phyloP scores from a whole-genome alignment of 176 grass and related monocot genomes.

The Triticum monococcum region DNA sequence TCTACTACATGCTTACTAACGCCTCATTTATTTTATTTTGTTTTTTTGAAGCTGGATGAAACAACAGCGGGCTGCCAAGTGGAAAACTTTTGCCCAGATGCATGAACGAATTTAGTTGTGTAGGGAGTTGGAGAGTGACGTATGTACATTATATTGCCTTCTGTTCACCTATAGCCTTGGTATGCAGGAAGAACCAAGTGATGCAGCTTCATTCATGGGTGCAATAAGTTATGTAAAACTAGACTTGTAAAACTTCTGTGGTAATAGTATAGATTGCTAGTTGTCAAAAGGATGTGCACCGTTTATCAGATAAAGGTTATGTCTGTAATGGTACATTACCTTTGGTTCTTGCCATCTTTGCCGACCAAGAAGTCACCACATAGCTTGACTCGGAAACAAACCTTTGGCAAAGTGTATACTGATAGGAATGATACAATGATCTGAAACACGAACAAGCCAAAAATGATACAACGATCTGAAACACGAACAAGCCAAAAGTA shows the following conservation, averaged over 20 bases:
- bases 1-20: constrained; percentile 20
- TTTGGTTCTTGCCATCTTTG: constrained; percentile 29
- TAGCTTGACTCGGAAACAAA: constrained; percentile 10
- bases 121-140: constrained; percentile 25
- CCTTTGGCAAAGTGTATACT: background rate
- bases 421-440: background rate
- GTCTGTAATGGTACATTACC: constrained; percentile 24
- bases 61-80: constrained; percentile 72
- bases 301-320: constrained; percentile 30
- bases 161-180: constrained; percentile 40
- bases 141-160: constrained; percentile 61
- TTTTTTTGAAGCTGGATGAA: constrained; percentile 34
- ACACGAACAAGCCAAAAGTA: background rate
- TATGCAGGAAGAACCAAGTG: constrained; percentile 30
- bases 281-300: constrained; percentile 46
- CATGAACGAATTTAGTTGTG: constrained; percentile 44
- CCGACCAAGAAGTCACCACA: constrained; percentile 19
- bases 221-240: constrained; percentile 53
- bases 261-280: constrained; percentile 56
- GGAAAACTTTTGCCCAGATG: constrained; percentile 31
- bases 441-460: background rate
- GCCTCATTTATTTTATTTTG: background rate
- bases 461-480: background rate
- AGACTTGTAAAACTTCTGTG: constrained; percentile 53
- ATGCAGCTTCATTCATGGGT: constrained; percentile 23